Evolutionary conservation across 495 filamentous ascomycete species (phyloP), one percentile per base, ranked within the genome.

Genomic region (Geopyxis carbonaria): DNA sequence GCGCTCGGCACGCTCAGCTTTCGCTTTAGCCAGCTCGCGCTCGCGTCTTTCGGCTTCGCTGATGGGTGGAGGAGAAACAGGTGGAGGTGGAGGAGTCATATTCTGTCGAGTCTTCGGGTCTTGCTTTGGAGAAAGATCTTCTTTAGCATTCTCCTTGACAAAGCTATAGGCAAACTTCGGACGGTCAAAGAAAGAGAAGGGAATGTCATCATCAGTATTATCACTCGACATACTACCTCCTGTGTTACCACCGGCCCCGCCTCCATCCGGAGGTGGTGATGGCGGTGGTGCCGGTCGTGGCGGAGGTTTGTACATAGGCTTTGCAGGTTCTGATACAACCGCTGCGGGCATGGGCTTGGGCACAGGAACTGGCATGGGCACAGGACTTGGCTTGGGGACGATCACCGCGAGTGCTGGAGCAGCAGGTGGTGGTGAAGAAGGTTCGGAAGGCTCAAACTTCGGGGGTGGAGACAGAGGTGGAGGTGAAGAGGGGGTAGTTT

Each of bases 1-100:
- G 30, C 58, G 59, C 23, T 55, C 53, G 13, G 42, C 31, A 15
- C 46, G 43, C 5, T 53, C 48, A 13, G 38, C 38, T 39, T 29
- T 39, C 24, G 24, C 36, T 13, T 60, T 57, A n/a, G 46, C 48
- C 4, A 55, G 45, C 32, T 33, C 31, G 13, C 13, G 5, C 19
- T 33, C 31, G 6, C 31, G 31, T 16, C n/a, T n/a, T n/a, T 33
- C 19, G 6, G 6, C 13, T 6, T 33, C 31, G 13, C 31, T 33
- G 25, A n/a, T 8, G 8, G 7, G 8, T n/a, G 25, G 25, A 28
- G 25, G 25, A 28, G 25, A n/a, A 28, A n/a, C 8, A 28, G 8
- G 7, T n/a, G 25, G 7, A 28, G 25, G 25, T 28, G 25, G 25
- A 28, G 20, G n/a, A n/a, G n/a, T 33, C 31, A 25, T 22, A 29